Conservation (phyloP, 176 grass and related monocot genomes). For the Aechmea fasciata region DNA sequence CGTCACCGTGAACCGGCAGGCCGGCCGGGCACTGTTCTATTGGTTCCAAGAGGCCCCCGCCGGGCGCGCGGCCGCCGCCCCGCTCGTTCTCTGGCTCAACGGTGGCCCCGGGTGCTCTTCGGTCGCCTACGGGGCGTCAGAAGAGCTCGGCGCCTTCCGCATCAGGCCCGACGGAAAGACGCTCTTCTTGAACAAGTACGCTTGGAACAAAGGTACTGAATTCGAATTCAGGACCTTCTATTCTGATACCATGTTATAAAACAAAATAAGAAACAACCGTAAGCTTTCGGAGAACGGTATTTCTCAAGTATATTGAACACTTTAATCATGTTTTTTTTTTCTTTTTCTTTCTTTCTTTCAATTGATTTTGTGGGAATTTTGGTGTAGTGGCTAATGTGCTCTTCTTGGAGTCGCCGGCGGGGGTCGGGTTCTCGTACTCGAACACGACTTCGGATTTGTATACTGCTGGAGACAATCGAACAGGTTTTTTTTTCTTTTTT, state of each 20-base stretch:
- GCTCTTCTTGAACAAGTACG: constrained; percentile 48
- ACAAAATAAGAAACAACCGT: too few relatives aligned
- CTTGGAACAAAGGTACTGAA: constrained; percentile 82
- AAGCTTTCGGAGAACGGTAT: too few relatives aligned
- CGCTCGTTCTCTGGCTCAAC: constrained; percentile 91
- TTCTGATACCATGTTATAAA: not conserved
- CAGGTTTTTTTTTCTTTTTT: constrained; percentile 30
- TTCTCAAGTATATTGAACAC: too few relatives aligned
- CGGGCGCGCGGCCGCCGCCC: constrained; percentile 20
- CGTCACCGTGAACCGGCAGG: constrained; percentile 51
- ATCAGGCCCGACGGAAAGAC: constrained; percentile 56
- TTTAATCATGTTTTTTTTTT: too few relatives aligned
- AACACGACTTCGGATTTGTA: constrained; percentile 65
- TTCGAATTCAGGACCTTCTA: too few relatives aligned
- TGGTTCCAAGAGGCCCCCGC: constrained; percentile 48
- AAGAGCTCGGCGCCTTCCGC: constrained; percentile 80
- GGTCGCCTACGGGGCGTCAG: constrained; percentile 70
- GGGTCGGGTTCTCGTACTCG: constrained; percentile 79
- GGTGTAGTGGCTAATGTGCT: constrained; percentile 68
- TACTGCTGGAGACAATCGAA: constrained; percentile 55
- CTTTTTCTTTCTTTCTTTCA: too few relatives aligned
- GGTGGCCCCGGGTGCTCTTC: constrained; percentile 90
- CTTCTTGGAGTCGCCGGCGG: constrained; percentile 81
- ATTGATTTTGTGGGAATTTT: too few relatives aligned
- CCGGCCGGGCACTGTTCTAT: constrained; percentile 74